These are phyloP conservation scores for Russula earlei DNA, from an alignment of 768 basidiomycete species.

Conservation along the genomic window DNA sequence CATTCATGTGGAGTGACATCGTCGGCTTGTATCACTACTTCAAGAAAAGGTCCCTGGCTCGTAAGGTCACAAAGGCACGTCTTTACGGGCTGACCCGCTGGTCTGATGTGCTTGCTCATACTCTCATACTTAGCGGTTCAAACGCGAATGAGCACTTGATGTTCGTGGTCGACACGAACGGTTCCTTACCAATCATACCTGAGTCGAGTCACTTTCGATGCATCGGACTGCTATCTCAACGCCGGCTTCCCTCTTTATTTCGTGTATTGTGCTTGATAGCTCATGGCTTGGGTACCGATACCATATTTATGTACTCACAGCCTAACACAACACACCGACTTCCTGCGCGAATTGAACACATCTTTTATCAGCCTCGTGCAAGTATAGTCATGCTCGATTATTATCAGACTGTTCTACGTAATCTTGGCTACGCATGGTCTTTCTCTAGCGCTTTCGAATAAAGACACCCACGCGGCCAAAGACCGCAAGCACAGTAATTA, in stretches of 20 bases:
- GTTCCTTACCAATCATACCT: too few relatives aligned
- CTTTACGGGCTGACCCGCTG: not conserved
- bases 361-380: too few relatives aligned
- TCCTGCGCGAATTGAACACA: too few relatives aligned
- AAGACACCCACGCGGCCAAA: too few relatives aligned
- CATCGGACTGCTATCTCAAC: too few relatives aligned
- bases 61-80: conserved; percentile 28
- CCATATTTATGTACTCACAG: not conserved
- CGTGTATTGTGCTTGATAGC: not conserved
- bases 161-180: not conserved
- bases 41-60: conserved; percentile 32
- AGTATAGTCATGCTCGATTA: not conserved
- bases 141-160: not conserved
- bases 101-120: not conserved
- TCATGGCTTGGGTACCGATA: not conserved
- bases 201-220: not conserved
- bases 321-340: too few relatives aligned
- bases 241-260: too few relatives aligned
- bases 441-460: too few relatives aligned
- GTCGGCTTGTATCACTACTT: conserved; percentile 36
- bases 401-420: not conserved
- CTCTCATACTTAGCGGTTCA: not conserved
- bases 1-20: conserved; percentile 47
- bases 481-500: too few relatives aligned
- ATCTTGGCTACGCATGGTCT: too few relatives aligned